Base-by-base conservation (phyloP, 2,329 filamentous ascomycete species). In the Balansia obtecta region DNA sequence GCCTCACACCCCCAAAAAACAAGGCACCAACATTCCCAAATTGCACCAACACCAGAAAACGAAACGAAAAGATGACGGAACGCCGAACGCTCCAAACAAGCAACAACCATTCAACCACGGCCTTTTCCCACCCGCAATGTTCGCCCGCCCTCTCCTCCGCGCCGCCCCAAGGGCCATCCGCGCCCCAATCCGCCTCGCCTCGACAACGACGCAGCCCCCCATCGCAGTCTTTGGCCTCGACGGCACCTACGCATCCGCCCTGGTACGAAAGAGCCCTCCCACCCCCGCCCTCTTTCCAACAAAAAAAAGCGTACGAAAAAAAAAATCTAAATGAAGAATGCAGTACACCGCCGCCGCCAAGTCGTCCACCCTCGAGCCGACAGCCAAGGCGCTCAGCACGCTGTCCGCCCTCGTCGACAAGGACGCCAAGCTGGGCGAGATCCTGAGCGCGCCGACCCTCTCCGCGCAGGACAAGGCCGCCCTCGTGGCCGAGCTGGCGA, bases 241-340 rank as follows among this genome's bases (percentile, higher is more conserved):
- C 73, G 93, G 93, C 72, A 97, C 91, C 68, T 98, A 98, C 76
- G 93, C 93, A 69, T 89, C 85, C 75, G 93, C 93, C 76, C 80
- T 98, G 83, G 93, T 98, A 91, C 70, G n/a, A n/a, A n/a, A n/a
- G n/a, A n/a, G n/a, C n/a, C n/a, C n/a, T n/a, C n/a, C n/a, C n/a
- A n/a, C n/a, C n/a, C n/a, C n/a, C n/a, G n/a, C n/a, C n/a, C n/a
- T n/a, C n/a, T n/a, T n/a, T n/a, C n/a, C n/a, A n/a, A n/a, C n/a
- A n/a, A n/a, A n/a, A n/a, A n/a, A n/a, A n/a, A n/a, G n/a, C n/a
- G n/a, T n/a, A n/a, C n/a, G n/a, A n/a, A n/a, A 27, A 27, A 27
- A 27, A n/a, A n/a, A n/a, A n/a, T n/a, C n/a, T n/a, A n/a, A n/a
- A n/a, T n/a, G n/a, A n/a, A n/a, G n/a, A n/a, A n/a, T n/a, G n/a